phyloP scores from a whole-genome alignment of 441 rosid genomes.

The Arabidopsis hybrid region DNA sequence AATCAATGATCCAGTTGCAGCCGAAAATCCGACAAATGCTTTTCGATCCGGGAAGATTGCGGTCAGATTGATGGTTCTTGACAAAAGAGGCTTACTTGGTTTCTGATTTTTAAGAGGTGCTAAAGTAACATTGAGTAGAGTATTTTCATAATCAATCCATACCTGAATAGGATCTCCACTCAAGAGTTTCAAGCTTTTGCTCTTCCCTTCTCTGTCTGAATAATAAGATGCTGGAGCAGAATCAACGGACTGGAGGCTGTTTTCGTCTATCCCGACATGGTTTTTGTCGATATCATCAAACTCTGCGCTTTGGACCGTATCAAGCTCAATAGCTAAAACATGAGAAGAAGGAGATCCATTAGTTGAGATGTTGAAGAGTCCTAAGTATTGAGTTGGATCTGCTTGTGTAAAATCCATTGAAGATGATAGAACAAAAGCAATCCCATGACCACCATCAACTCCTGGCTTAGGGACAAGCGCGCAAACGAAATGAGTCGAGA shows the following conservation, averaged over 20 bases:
- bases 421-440: slow-evolving; percentile 38
- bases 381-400: slow-evolving; percentile 20
- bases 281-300: neutral
- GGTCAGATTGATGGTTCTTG: slow-evolving; percentile 19
- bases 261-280: slow-evolving; percentile 38
- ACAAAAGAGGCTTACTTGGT: slow-evolving; percentile 32
- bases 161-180: slow-evolving; percentile 33
- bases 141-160: slow-evolving; percentile 38
- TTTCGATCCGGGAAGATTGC: slow-evolving; percentile 18
- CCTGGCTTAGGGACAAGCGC: slow-evolving; percentile 35
- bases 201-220: slow-evolving; percentile 1
- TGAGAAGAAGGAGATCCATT: slow-evolving; percentile 21
- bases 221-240: slow-evolving; percentile 26
- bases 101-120: slow-evolving; percentile 1
- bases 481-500: slow-evolving; percentile 38
- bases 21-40: slow-evolving; percentile 32
- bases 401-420: slow-evolving; percentile 26
- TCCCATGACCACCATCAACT: slow-evolving; percentile 39
- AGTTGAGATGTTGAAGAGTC: slow-evolving; percentile 28
- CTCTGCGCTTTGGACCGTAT: slow-evolving; percentile 16
- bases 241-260: slow-evolving; percentile 8
- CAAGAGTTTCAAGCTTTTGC: slow-evolving; percentile 12
- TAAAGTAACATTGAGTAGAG: slow-evolving; percentile 5
- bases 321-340: slow-evolving; percentile 37
- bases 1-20: slow-evolving; percentile 26